Base-by-base conservation (phyloP, 257 asterid genomes). In the Solanum infundibuliforme region DNA sequence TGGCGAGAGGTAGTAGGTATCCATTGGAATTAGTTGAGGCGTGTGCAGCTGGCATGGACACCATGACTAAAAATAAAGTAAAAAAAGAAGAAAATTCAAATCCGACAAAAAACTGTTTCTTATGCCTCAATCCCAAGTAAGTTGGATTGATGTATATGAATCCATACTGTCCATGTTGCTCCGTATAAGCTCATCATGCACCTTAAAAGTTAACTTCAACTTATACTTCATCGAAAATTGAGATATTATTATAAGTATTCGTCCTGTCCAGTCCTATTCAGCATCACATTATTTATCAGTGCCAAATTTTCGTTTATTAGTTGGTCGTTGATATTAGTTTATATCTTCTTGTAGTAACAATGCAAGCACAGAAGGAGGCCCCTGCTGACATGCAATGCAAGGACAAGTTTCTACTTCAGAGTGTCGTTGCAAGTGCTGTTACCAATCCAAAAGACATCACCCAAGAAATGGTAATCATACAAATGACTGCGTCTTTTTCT, bases 371-470 rank as follows among this genome's bases (percentile, higher is more conserved):
- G 83, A 74, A 74, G 55, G 83, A 74, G 83, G 55, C 83, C 20
- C 83, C 83, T 74, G 36, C 83, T 74, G 83, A 74, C 32, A 74
- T 74, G 83, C 83, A 74, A 74, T 74, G 83, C 52, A 21, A 74
- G 52, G 83, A 74, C 32, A 74, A 74, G 83, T 74, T 74, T 74
- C 31, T 74, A 74, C 83, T 74, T 36, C 52, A 74, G 52, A 36
- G 83, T 74, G 52, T 21, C 5, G 55, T 74, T 74, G 83, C 83
- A 74, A 74, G 9, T 41, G 69, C 88, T 36, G 66, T n/a, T n/a
- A n/a, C n/a, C n/a, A n/a, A n/a, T n/a, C n/a, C 94, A 6, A 93
- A 91, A 87, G 96, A 95, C 79, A 91, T 94, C 31, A 93, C 96
- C 43, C 90, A 93, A 11, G 96, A 94, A 90, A 94, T 95, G 98